A percentile compares a stretch with the other conserved stretches of the same genome.
Evolutionary conservation across 805 yeast genomes (phyloP).

Genomic region (Spathaspora sp.): DNA sequence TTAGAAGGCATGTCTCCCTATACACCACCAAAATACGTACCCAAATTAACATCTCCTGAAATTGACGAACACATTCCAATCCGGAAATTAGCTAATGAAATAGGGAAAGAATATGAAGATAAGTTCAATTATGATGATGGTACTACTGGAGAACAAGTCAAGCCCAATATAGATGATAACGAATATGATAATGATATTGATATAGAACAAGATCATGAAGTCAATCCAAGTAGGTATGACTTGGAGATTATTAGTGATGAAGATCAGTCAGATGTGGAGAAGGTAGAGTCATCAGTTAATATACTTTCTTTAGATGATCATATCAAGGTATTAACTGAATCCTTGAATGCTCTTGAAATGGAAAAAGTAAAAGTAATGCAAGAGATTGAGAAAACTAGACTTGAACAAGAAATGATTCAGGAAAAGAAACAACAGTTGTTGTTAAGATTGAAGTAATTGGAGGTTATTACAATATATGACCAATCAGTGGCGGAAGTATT

Average conservation of each 20-base stretch:
- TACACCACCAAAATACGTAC: slow-evolving; percentile 6
- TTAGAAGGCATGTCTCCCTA: neutral
- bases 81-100: slow-evolving; percentile 4
- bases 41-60: neutral
- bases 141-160: slow-evolving; percentile 1
- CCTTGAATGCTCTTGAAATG: neutral
- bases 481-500: neutral
- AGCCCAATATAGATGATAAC: slow-evolving; percentile 3
- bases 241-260: slow-evolving; percentile 1
- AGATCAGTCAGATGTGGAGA: slow-evolving; percentile 5
- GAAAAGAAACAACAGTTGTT: neutral
- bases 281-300: neutral
- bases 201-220: slow-evolving; percentile 7
- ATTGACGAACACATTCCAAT: neutral
- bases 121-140: slow-evolving; percentile 11
- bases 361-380: neutral
- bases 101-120: slow-evolving; percentile 7
- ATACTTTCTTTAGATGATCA: slow-evolving; percentile 1
- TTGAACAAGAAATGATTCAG: neutral
- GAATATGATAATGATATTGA: slow-evolving; percentile 8
- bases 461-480: neutral
- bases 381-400: neutral
- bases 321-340: neutral
- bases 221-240: neutral
- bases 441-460: neutral